phyloP scores from a whole-genome alignment of 208 protist species.

The Wallacemonas rigidus region DNA sequence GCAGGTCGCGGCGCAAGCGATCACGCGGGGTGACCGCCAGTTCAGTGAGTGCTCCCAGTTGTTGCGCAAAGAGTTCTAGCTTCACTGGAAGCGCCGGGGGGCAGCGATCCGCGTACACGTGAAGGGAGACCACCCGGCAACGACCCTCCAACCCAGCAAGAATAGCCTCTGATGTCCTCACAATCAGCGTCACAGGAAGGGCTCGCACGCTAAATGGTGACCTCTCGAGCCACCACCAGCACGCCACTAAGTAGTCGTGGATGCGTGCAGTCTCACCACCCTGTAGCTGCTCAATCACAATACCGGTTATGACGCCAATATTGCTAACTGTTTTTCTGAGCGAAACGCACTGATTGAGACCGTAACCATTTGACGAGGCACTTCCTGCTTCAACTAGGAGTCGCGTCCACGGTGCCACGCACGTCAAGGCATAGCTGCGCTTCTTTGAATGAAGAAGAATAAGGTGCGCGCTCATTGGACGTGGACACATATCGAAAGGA shows the following conservation, averaged over 20 bases:
- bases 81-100: background rate
- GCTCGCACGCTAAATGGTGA: background rate
- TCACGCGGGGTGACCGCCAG: background rate
- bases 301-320: background rate
- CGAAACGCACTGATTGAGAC: background rate
- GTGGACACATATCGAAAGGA: background rate
- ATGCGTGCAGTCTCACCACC: background rate
- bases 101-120: background rate
- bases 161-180: background rate
- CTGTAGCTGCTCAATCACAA: slow-evolving; percentile 6
- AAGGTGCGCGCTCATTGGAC: slow-evolving; percentile 1
- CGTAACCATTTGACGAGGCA: background rate
- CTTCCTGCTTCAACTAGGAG: background rate
- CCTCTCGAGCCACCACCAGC: background rate
- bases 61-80: background rate
- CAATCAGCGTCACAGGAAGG: background rate
- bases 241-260: background rate
- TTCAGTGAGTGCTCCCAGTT: background rate
- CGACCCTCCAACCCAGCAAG: background rate
- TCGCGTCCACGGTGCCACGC: slow-evolving; percentile 3
- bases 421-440: background rate
- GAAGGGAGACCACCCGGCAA: background rate
- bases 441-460: background rate
- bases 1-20: background rate
- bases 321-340: background rate